Percentiles rank a stretch among this genome's conserved stretches.
These are phyloP conservation scores for Lonicera japonica DNA, from an alignment of 129 eudicot species.

Conservation along the genomic window DNA sequence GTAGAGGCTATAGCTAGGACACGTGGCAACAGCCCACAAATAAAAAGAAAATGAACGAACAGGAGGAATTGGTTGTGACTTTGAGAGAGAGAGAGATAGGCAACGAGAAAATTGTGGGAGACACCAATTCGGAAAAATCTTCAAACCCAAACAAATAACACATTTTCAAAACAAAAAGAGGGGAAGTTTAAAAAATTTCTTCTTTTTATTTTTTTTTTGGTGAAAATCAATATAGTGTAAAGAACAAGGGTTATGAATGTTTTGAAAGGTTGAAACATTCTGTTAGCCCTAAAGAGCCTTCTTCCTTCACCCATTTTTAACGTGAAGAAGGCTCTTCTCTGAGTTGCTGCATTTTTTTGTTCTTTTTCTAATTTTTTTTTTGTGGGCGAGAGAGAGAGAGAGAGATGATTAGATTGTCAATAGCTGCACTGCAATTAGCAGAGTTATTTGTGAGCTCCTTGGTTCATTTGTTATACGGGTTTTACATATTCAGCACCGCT, in stretches of 20 bases:
- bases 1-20: conserved; percentile 11
- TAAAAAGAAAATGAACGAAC: conserved; percentile 21
- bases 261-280: conserved; percentile 6
- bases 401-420: conserved; percentile 66
- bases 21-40: conserved; percentile 27
- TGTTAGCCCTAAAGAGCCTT: conserved; percentile 36
- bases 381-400: conserved; percentile 5
- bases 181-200: neutral
- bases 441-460: conserved; percentile 68
- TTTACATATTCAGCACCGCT: conserved; percentile 91
- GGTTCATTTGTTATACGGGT: conserved; percentile 75
- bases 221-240: neutral
- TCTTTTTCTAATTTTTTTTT: neutral
- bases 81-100: conserved; percentile 14
- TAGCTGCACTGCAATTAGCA: conserved; percentile 52
- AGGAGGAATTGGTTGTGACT: conserved; percentile 15
- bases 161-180: no score
- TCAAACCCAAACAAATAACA: conserved; percentile 13
- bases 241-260: conserved; percentile 1
- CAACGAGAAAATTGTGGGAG: conserved; percentile 41
- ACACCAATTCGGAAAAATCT: conserved; percentile 1
- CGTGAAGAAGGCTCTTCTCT: conserved; percentile 52
- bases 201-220: conserved; percentile 5
- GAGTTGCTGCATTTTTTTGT: neutral
- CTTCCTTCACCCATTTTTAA: conserved; percentile 16